A percentile compares a stretch with the other conserved stretches of the same genome.
phyloP scores from a whole-genome alignment of 257 asterid genomes.

The Primulina eburnea region DNA sequence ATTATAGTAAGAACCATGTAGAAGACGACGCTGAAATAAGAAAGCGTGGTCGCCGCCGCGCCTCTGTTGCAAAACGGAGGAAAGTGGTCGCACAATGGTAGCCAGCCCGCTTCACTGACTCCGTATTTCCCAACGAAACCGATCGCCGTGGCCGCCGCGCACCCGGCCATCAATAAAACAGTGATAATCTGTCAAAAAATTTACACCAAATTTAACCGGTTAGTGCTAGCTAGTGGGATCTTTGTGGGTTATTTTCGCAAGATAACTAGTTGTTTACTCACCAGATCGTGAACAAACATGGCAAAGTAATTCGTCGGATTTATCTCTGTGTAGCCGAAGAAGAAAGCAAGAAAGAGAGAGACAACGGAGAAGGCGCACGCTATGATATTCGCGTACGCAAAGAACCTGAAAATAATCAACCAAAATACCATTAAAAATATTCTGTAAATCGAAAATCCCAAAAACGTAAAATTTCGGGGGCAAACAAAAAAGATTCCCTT shows the following conservation, averaged over 20 bases:
- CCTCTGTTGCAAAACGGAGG: conserved; percentile 43
- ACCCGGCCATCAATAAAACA: conserved; percentile 45
- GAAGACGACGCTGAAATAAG: conserved; percentile 28
- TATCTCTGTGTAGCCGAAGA: conserved; percentile 31
- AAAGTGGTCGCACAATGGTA: conserved; percentile 49
- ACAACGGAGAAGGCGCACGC: conserved; percentile 40
- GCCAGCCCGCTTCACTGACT: conserved; percentile 56
- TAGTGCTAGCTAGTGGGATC: not conserved
- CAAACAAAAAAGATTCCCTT: no score
- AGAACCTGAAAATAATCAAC: conserved; percentile 42
- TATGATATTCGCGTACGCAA: conserved; percentile 49
- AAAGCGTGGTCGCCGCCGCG: conserved; percentile 28
- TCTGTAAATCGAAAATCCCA: no score
- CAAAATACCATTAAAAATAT: not conserved
- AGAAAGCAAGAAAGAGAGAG: conserved; percentile 28
- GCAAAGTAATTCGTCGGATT: conserved; percentile 35
- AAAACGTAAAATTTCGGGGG: no score
- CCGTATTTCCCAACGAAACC: conserved; percentile 69
- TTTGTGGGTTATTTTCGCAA: not conserved
- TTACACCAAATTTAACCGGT: not conserved
- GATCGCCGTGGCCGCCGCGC: conserved; percentile 60
- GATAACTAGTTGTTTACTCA: conserved; percentile 13
- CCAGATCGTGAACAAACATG: conserved; percentile 72
- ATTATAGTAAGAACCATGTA: conserved; percentile 43
- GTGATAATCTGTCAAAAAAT: conserved; percentile 34